These are phyloP conservation scores for Tetramitus jugosus DNA, from an alignment of 208 protist genomes.

Conservation along the genomic window DNA sequence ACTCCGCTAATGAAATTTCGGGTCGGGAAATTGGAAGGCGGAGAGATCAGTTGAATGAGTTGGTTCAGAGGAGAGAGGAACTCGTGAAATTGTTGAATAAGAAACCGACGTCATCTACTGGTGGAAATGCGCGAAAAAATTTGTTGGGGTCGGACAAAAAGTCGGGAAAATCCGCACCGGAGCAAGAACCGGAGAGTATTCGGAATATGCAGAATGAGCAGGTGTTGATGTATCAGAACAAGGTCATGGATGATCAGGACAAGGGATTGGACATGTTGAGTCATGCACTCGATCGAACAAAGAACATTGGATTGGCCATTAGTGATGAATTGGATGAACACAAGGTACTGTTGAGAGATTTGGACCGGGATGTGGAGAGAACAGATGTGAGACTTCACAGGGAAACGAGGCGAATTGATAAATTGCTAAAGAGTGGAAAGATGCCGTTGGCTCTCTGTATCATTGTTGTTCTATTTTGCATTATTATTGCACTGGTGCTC, in stretches of 20 bases:
- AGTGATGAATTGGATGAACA: conserved; percentile 13
- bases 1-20: background rate
- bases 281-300: background rate
- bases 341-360: background rate
- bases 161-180: background rate
- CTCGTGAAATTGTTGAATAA: too few species aligned
- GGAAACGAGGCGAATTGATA: too few species aligned
- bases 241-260: background rate
- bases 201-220: background rate
- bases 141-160: background rate
- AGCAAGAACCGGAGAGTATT: background rate
- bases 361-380: background rate
- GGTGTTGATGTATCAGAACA: background rate
- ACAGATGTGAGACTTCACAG: too few species aligned
- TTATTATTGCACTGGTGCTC: too few species aligned
- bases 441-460: too few species aligned
- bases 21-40: background rate
- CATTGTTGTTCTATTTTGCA: too few species aligned
- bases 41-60: background rate
- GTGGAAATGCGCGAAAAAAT: background rate
- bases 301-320: background rate
- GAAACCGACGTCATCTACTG: too few species aligned
- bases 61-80: too few species aligned
- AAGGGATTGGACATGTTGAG: background rate
- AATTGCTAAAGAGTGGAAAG: too few species aligned